Evolutionary conservation across 208 protist species (phyloP), one percentile per base, ranked within the genome.

Genomic region (Paratrypanosoma confusum): DNA sequence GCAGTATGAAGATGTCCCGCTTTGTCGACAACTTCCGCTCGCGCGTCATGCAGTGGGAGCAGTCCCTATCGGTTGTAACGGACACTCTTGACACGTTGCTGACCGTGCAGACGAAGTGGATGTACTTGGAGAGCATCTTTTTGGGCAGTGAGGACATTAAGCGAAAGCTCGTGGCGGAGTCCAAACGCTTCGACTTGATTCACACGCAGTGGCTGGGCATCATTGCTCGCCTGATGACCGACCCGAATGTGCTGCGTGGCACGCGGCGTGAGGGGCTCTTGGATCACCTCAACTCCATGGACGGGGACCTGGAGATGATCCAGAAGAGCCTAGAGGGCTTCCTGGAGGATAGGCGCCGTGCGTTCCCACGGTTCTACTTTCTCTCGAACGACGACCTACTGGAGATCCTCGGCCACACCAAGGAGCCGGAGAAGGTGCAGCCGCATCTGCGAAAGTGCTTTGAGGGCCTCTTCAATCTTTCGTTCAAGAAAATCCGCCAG

Each of bases 301-400:
- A 91, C 61, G 70, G 51, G 25, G 85, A 95, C 54, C 66, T 99
- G 5, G 95, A 98, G 63, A 63, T 88, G 25, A 97, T 98, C 50
- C 96, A 99, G 65, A 97, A 98, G 72, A 90, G 85, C 37, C 78
- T 99, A 3, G 92, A 97, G 53, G 80, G 88, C 31, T 98, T 97
- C 60, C 72, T 99, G 6, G 95, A 98, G 69, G 92, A 95, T 41
- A 95, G 97, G 42, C 84, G 96, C 24, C 79, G 82, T 35, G 56
- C 81, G 33, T 99, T 99, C 70, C 94, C 96, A 23, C 81, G 96
- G 22, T 99, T 99, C 62, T 99, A 98, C 70, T 99, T 99, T 39
- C 51, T 98, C 13, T 98, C 95, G 3, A 96, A 98, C 57, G 89
- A 97, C 60, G 96, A 98, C 60, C 50, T 99, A 50, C 77, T 99